Evolutionary conservation across 306 rosid genomes (phyloP).

Genomic region (Lotus japonicus): DNA sequence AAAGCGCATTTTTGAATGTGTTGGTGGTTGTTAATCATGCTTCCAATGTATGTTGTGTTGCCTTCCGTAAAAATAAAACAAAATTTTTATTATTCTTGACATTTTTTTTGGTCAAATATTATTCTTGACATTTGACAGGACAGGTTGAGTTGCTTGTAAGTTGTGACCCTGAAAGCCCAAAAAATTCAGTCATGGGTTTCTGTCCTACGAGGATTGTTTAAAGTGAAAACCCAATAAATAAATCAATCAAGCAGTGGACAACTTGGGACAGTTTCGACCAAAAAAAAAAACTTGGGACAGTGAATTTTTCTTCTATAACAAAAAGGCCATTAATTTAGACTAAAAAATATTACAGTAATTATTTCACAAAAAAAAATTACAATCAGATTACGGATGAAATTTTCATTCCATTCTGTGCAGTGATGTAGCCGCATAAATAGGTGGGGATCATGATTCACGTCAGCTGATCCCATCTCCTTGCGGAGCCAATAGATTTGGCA

Average conservation of each 20-base stretch:
- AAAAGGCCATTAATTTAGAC: conserved; percentile 45
- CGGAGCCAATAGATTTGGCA: conserved; percentile 35
- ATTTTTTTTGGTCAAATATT: no score
- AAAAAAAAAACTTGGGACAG: conserved; percentile 14
- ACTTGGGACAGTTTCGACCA: conserved; percentile 6
- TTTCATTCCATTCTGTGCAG: conserved; percentile 49
- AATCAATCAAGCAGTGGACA: conserved; percentile 15
- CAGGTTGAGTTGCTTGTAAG: no score
- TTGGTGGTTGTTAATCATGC: no score
- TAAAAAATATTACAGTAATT: conserved; percentile 55
- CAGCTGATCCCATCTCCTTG: conserved; percentile 36
- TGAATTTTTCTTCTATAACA: conserved; percentile 12
- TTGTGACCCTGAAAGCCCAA: no score
- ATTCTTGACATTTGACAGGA: no score
- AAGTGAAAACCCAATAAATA: neutral
- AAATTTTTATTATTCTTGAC: no score
- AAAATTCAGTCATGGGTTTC: no score
- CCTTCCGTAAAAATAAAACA: no score
- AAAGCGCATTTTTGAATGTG: no score
- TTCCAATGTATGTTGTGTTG: no score
- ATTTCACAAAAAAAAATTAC: conserved; percentile 42
- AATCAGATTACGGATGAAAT: conserved; percentile 53
- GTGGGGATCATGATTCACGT: conserved; percentile 25
- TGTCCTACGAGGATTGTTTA: no score
- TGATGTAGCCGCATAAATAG: conserved; percentile 33